A percentile compares a stretch with the other conserved stretches of the same genome.
These are phyloP conservation scores for Lactarius psammicola DNA, from an alignment of 768 basidiomycete species.

Conservation along the genomic window DNA sequence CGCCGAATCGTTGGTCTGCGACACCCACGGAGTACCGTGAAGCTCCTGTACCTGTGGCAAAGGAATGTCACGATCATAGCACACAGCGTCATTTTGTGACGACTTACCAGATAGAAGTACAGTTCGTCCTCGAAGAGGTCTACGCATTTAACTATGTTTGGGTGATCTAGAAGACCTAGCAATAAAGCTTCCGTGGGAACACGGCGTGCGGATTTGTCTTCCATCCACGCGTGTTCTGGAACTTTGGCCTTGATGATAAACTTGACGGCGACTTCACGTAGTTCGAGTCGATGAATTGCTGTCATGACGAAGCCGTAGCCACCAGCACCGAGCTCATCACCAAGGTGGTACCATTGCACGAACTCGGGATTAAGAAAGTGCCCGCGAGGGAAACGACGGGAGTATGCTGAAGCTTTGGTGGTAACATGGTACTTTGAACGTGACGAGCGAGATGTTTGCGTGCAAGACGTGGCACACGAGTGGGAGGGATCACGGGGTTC, in stretches of 20 bases:
- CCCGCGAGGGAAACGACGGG: conserved; percentile 55
- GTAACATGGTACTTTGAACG: conserved; percentile 19
- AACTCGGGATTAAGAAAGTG: conserved; percentile 64
- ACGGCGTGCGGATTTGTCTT: conserved; percentile 57
- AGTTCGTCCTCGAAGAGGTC: conserved; percentile 81
- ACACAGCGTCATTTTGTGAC: conserved; percentile 5
- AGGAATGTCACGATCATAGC: conserved; percentile 12
- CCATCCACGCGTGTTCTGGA: conserved; percentile 58
- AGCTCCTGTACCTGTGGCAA: conserved; percentile 79
- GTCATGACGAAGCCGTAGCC: conserved; percentile 97
- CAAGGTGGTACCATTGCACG: conserved; percentile 55
- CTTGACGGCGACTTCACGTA: conserved; percentile 85
- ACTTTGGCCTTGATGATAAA: conserved; percentile 83
- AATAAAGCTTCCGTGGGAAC: conserved; percentile 83
- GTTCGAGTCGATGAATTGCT: conserved; percentile 58
- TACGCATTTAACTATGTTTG: conserved; percentile 78
- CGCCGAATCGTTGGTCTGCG: conserved; percentile 43
- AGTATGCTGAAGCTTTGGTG: conserved; percentile 38
- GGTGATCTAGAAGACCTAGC: conserved; percentile 69
- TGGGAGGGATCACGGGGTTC: conserved; percentile 4
- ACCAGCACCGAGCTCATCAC: conserved; percentile 82
- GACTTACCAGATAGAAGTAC: conserved; percentile 83
- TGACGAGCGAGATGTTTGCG: conserved; percentile 11
- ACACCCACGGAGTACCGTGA: conserved; percentile 85
- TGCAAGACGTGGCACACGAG: conserved; percentile 1